Percentiles rank a stretch among this genome's conserved stretches.
Evolutionary conservation across 176 grass and related monocot genomes (phyloP).

Genomic region (Thinopyrum elongatum): DNA sequence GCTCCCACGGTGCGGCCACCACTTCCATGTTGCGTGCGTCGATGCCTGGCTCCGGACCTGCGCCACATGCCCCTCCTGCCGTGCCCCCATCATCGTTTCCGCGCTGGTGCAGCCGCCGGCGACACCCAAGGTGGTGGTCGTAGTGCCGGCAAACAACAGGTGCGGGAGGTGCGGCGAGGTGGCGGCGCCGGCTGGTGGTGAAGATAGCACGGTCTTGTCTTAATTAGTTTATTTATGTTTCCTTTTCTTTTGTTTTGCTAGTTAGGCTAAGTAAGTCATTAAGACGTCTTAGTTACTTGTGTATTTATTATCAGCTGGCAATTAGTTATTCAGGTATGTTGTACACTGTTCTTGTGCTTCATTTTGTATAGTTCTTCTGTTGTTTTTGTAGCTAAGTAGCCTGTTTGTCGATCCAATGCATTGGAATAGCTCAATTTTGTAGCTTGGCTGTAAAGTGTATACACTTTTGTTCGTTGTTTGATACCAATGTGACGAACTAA

Average conservation of each 20-base stretch:
- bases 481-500: neutral
- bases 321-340: no score
- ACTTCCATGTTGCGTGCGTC: conserved; percentile 57
- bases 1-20: conserved; percentile 61
- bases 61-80: conserved; percentile 53
- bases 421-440: neutral
- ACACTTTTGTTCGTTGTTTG: no score
- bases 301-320: no score
- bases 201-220: neutral
- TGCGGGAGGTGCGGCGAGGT: conserved; percentile 33
- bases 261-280: no score
- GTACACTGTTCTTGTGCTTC: no score
- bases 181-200: neutral
- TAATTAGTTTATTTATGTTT: neutral
- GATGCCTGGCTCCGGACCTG: conserved; percentile 57
- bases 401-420: neutral
- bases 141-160: neutral
- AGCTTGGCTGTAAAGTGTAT: neutral
- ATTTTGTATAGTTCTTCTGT: neutral
- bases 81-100: neutral
- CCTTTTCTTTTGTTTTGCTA: no score
- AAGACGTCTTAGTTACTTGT: no score
- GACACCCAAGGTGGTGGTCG: neutral
- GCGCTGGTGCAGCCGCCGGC: neutral
- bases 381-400: neutral